Percentiles rank a stretch among this genome's conserved stretches.
phyloP scores from a whole-genome alignment of 2,329 filamentous ascomycete genomes.

The Neobulgaria alba region DNA sequence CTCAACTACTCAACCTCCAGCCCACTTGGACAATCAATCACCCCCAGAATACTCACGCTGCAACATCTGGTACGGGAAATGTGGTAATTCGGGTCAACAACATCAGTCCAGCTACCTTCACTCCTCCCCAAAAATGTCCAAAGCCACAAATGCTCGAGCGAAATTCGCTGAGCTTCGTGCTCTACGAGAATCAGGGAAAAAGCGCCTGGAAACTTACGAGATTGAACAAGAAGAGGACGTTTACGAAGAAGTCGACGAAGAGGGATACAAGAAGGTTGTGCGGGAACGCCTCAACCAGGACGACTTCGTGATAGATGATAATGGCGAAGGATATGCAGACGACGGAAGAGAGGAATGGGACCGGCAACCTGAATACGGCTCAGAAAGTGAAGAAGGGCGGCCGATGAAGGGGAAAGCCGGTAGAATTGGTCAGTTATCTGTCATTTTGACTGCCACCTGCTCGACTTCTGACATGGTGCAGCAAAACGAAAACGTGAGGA shows the following conservation, averaged over 20 bases:
- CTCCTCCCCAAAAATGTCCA: constrained; percentile 24
- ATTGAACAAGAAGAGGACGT: constrained; percentile 75
- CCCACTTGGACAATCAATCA: not conserved
- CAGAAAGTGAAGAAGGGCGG: constrained; percentile 66
- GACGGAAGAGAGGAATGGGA: constrained; percentile 93
- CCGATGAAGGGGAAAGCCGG: constrained; percentile 41
- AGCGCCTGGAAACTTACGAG: constrained; percentile 78
- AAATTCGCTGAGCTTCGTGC: constrained; percentile 73
- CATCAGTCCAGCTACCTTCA: no score
- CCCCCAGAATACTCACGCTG: no score
- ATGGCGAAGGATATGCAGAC: constrained; percentile 92
- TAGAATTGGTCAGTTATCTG: constrained; percentile 28
- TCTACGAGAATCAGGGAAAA: constrained; percentile 82
- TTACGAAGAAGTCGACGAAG: constrained; percentile 95
- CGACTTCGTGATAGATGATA: constrained; percentile 98
- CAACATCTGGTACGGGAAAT: no score
- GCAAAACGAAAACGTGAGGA: constrained; percentile 84
- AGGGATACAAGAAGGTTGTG: constrained; percentile 94
- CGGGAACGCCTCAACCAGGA: constrained; percentile 82
- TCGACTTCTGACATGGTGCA: constrained; percentile 28
- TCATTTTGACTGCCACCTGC: not conserved
- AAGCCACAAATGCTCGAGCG: constrained; percentile 27
- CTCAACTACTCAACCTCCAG: not conserved
- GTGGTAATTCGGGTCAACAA: no score
- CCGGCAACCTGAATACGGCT: constrained; percentile 53